Percentiles rank a stretch among this genome's conserved stretches.
These are phyloP conservation scores for Polyporus tsugae DNA, from an alignment of 1,284 basidiomycete genomes.

Conservation along the genomic window DNA sequence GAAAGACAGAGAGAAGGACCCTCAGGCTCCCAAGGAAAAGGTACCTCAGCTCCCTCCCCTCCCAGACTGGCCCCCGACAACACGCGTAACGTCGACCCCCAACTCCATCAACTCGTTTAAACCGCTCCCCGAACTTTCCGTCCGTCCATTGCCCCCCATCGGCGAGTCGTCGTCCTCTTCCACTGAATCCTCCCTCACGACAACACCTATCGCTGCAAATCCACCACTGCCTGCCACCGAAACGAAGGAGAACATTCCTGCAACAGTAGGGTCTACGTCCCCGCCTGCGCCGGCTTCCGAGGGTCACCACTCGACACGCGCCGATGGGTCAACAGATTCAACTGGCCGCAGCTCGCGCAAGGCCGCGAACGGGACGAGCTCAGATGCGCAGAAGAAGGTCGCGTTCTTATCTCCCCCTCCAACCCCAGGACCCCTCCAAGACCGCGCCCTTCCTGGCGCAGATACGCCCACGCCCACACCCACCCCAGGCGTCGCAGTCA, in stretches of 20 bases:
- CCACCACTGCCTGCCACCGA: constrained; percentile 35
- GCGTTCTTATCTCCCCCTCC: constrained; percentile 84
- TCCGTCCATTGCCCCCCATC: constrained; percentile 61
- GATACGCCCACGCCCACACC: constrained; percentile 46
- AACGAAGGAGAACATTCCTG: constrained; percentile 39
- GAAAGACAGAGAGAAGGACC: constrained; percentile 58
- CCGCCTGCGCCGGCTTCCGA: constrained; percentile 43
- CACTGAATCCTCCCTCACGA: constrained; percentile 45
- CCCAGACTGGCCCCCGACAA: constrained; percentile 62
- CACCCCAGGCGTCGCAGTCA: constrained; percentile 46
- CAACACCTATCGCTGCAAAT: constrained; percentile 41
- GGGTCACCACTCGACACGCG: constrained; percentile 33
- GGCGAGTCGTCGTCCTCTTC: constrained; percentile 45
- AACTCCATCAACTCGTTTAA: constrained; percentile 63
- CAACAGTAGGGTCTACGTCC: constrained; percentile 31
- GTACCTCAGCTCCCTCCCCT: constrained; percentile 67
- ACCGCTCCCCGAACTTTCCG: constrained; percentile 70
- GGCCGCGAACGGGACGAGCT: constrained; percentile 52
- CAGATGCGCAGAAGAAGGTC: constrained; percentile 79
- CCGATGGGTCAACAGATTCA: constrained; percentile 50
- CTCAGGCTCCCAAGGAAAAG: constrained; percentile 62
- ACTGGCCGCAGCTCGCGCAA: constrained; percentile 63
- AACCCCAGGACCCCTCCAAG: constrained; percentile 56
- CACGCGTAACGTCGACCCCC: constrained; percentile 51
- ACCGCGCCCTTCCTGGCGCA: constrained; percentile 47